These are phyloP conservation scores for Trapa incisa DNA, from an alignment of 345 rosid genomes.

Conservation along the genomic window DNA sequence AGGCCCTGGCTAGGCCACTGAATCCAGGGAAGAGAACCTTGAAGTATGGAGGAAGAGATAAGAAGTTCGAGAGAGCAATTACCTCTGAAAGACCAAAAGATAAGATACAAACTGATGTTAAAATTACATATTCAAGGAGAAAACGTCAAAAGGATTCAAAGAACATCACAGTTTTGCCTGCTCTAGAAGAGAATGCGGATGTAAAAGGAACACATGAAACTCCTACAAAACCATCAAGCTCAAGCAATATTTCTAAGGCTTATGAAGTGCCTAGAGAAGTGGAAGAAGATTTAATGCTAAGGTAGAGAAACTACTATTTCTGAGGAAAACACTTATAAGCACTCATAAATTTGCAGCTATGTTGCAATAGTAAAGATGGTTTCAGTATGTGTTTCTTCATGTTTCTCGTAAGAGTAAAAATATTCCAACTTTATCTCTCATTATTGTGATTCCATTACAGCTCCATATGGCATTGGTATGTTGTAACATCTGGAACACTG, in stretches of 20 bases:
- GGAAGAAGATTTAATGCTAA: slow-evolving; percentile 8
- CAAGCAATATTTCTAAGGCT: slow-evolving; percentile 9
- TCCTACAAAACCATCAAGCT: slow-evolving; percentile 12
- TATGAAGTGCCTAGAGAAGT: slow-evolving; percentile 12
- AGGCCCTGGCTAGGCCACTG: slow-evolving; percentile 23
- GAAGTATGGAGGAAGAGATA: slow-evolving; percentile 18
- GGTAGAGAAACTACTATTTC: neutral
- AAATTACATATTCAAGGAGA: slow-evolving; percentile 7
- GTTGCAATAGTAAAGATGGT: neutral
- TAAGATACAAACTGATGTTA: slow-evolving; percentile 9
- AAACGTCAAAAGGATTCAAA: slow-evolving; percentile 16
- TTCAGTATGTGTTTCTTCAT: neutral
- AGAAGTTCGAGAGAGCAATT: slow-evolving; percentile 14
- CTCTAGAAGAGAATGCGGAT: slow-evolving; percentile 18
- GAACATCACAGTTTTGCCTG: slow-evolving; percentile 4
- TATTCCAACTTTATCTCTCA: neutral
- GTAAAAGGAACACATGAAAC: slow-evolving; percentile 14
- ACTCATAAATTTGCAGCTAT: neutral
- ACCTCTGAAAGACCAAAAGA: slow-evolving; percentile 30
- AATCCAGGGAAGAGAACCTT: slow-evolving; percentile 49
- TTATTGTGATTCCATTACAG: neutral
- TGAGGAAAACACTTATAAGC: neutral
- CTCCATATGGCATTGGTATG: neutral
- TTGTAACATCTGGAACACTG: neutral
- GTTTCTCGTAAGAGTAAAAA: neutral